Evolutionary conservation across 2,329 filamentous ascomycete species (phyloP).

Genomic region (Penicillium sp.): DNA sequence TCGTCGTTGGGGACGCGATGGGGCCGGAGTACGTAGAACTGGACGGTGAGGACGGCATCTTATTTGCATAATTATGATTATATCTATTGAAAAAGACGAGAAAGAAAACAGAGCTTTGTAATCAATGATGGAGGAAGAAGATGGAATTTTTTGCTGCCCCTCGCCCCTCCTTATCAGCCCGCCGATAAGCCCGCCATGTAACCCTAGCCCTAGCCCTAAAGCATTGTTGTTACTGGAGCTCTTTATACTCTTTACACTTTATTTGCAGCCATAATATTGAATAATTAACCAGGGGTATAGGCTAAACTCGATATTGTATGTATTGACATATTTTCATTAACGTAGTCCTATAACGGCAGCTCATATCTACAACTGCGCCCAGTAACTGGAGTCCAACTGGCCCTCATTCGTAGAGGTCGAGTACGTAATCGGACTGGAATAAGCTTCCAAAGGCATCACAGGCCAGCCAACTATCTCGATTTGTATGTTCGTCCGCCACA

Average conservation of each 20-base stretch:
- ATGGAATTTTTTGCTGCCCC: no score
- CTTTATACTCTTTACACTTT: no score
- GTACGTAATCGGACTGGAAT: background rate
- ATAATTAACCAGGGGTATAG: no score
- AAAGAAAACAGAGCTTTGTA: background rate
- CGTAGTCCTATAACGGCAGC: no score
- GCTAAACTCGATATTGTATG: no score
- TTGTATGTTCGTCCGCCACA: background rate
- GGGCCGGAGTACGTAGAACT: conserved; percentile 11
- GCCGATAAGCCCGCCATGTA: background rate
- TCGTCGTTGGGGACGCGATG: conserved; percentile 4
- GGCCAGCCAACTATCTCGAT: background rate
- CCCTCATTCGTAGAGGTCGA: background rate
- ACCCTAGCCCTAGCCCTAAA: background rate
- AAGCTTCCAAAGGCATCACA: background rate
- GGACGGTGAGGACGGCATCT: conserved; percentile 12
- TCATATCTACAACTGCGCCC: no score
- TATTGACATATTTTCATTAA: no score
- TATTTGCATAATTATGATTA: background rate
- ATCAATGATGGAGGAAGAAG: background rate
- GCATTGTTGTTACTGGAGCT: no score
- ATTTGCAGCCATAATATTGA: no score
- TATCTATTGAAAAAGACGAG: background rate
- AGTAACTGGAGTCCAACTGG: no score
- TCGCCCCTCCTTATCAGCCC: background rate